These are phyloP conservation scores for Backusella luteola DNA, from an alignment of 192 early-diverging fungal species.

Conservation along the genomic window DNA sequence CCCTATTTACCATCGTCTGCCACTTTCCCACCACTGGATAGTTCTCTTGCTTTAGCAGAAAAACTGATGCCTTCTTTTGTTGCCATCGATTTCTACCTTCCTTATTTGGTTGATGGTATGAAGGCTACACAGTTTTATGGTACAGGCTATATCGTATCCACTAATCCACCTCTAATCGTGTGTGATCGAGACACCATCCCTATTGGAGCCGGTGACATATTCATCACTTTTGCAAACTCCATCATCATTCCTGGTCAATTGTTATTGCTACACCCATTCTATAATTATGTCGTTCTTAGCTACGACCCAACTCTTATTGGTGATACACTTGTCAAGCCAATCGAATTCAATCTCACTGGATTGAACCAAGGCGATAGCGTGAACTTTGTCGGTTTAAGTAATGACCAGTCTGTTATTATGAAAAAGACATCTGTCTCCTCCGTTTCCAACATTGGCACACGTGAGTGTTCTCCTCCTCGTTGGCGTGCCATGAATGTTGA, in stretches of 20 bases:
- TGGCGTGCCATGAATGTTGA: slow-evolving; percentile 55
- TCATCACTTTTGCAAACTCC: slow-evolving; percentile 82
- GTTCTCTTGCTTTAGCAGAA: slow-evolving; percentile 68
- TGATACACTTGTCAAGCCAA: slow-evolving; percentile 65
- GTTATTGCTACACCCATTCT: slow-evolving; percentile 81
- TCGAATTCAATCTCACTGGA: slow-evolving; percentile 54
- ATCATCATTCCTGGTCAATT: slow-evolving; percentile 86
- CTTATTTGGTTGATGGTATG: slow-evolving; percentile 77
- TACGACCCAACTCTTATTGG: slow-evolving; percentile 79
- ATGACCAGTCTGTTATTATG: slow-evolving; percentile 52
- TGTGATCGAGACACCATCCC: slow-evolving; percentile 82
- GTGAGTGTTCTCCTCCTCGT: slow-evolving; percentile 68
- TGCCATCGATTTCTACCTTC: slow-evolving; percentile 77
- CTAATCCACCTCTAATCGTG: slow-evolving; percentile 75
- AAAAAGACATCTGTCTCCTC: slow-evolving; percentile 61
- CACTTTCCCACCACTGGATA: slow-evolving; percentile 67
- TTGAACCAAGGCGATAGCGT: slow-evolving; percentile 66
- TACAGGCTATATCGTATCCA: slow-evolving; percentile 78
- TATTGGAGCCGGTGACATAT: slow-evolving; percentile 74
- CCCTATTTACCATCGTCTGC: slow-evolving; percentile 64
- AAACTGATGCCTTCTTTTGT: slow-evolving; percentile 80
- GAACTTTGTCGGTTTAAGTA: slow-evolving; percentile 54
- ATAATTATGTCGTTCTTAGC: slow-evolving; percentile 83
- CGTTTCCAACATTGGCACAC: slow-evolving; percentile 63
- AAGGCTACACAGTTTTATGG: slow-evolving; percentile 67